Base-by-base conservation (phyloP, 208 protist species). In the Trypanosoma boissoni region DNA sequence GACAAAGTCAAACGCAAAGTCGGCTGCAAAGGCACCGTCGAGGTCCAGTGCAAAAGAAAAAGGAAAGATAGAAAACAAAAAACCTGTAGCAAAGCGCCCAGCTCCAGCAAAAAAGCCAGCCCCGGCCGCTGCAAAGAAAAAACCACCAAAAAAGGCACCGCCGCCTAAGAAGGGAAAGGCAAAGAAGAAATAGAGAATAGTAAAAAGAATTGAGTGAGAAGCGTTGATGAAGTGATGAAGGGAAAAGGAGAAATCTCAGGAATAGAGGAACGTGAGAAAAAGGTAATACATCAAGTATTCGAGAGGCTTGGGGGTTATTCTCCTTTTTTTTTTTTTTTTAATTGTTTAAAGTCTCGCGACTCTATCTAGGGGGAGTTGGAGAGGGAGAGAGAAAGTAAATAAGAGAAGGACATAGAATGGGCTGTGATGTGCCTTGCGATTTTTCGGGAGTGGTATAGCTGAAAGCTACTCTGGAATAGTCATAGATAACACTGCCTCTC, bases 141-240 rank as follows among this genome's bases (percentile, higher is more conserved):
- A 71, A 52, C 23, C 56, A 14, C 46, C 62, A 29, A 87, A 86
- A 58, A 62, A 71, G 53, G 60, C 64, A 18, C 71, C 72, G 49
- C 74, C 69, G 64, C 27, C 68, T 8, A 51, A 58, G 10, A 56
- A 71, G 14, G 60, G 67, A n/a, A 74, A 71, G 48, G 67, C 68
- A 24, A 72, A 68, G 52, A 71, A 24, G 28, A 58, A 45, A 64
- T 56, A 52, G 36, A 57, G 44, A 52, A 52, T 23, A 42, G 44
- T n/a, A 10, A 10, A 31, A 12, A 51, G 26, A 51, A 27, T 31
- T 28, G 28, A 3, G 3, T 16, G 10, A 28, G 45, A 6, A 51
- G 24, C 16, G 8, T 14, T 51, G 14, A 10, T 3, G 28, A 14
- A 10, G 10, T 28, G 4, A 10, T 51, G 45, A 9, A 29, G 7